Conservation (phyloP, 306 rosid species). For the Luffa aegyptiaca region DNA sequence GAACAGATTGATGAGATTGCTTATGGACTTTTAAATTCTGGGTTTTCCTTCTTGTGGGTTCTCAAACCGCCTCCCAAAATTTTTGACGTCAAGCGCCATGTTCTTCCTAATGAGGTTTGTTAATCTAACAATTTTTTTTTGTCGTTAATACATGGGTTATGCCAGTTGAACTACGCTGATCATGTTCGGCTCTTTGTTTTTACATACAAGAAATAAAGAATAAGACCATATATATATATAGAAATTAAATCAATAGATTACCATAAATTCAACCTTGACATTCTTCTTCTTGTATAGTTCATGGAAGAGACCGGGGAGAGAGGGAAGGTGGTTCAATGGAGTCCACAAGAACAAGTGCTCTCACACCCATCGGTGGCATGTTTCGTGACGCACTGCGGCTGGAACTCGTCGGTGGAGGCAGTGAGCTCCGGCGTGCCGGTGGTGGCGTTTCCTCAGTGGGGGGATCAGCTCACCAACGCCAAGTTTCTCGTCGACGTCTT, state of each 20-base stretch:
- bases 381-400: slow-evolving; percentile 52
- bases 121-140: too few relatives aligned
- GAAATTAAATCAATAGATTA: too few relatives aligned
- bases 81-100: background rate
- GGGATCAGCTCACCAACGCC: slow-evolving; percentile 47
- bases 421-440: slow-evolving; percentile 34
- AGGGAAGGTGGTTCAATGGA: slow-evolving; percentile 26
- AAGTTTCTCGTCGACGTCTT: slow-evolving; percentile 38
- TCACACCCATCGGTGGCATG: slow-evolving; percentile 25
- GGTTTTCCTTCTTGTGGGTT: slow-evolving; percentile 28
- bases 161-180: too few relatives aligned
- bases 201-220: too few relatives aligned
- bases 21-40: slow-evolving; percentile 13
- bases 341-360: slow-evolving; percentile 28
- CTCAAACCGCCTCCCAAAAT: slow-evolving; percentile 14
- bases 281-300: background rate
- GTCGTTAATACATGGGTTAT: too few relatives aligned
- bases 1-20: slow-evolving; percentile 29
- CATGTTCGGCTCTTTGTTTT: too few relatives aligned
- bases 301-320: slow-evolving; percentile 11
- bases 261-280: background rate
- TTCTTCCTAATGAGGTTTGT: slow-evolving; percentile 15
- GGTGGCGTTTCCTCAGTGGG: slow-evolving; percentile 40
- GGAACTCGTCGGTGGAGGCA: slow-evolving; percentile 53
- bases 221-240: too few relatives aligned